A percentile compares a stretch with the other conserved stretches of the same genome.
These are phyloP conservation scores for Candida arabinofermentans DNA, from an alignment of 805 yeast species.

Conservation along the genomic window DNA sequence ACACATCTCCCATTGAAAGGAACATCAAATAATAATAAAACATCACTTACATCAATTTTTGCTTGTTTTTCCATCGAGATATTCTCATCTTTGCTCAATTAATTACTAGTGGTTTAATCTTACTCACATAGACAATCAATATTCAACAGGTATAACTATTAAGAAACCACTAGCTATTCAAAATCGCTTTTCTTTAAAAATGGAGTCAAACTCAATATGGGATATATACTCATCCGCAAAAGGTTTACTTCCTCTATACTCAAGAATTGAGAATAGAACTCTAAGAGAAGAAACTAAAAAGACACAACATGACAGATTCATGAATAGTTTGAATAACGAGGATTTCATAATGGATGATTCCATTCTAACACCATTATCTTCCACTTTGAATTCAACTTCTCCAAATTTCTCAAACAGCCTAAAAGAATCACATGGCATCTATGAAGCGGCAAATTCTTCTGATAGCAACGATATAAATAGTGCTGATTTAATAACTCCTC, in stretches of 20 bases:
- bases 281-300: constrained; percentile 27
- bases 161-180: too few species aligned
- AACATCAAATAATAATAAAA: too few species aligned
- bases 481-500: constrained; percentile 23
- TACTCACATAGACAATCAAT: too few species aligned
- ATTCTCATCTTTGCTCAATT: too few species aligned
- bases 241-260: constrained; percentile 30
- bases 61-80: too few species aligned
- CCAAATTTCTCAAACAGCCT: constrained; percentile 6
- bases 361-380: constrained; percentile 21
- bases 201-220: constrained; percentile 33
- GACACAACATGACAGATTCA: constrained; percentile 16
- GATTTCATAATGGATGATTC: constrained; percentile 15
- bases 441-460: background rate
- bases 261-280: constrained; percentile 30
- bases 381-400: constrained; percentile 11
- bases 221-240: constrained; percentile 32
- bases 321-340: constrained; percentile 7
- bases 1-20: too few species aligned
- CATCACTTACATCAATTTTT: too few species aligned
- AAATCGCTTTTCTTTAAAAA: too few species aligned
- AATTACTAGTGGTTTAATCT: too few species aligned
- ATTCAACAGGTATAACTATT: too few species aligned
- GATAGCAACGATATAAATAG: background rate
- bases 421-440: constrained; percentile 1